Evolutionary conservation across 345 rosid species (phyloP), one percentile per base, ranked within the genome.

Genomic region (Salix suchowensis): DNA sequence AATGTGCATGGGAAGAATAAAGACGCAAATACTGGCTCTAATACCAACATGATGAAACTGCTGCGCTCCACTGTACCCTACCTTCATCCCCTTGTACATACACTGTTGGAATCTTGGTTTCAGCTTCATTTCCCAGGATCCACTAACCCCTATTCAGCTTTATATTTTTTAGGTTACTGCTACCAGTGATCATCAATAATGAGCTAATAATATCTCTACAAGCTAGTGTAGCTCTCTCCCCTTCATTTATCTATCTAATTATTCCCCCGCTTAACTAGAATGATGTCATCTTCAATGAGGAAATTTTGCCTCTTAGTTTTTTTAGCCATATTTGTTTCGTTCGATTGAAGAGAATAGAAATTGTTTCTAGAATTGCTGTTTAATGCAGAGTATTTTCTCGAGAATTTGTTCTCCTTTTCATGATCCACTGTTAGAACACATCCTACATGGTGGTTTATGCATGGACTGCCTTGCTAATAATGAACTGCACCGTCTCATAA

Each of bases 1-100:
- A 81, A 89, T 79, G 82, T 91, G 96, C 75, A 92, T 96, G 98
- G 98, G 99, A 75, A 89, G 88, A 79, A 90, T 96, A 82, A 94
- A 94, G 89, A 92, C 92, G 28, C 99, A 93, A 83, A 92, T 96
- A 79, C 79, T 96, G 79, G 91, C 98, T 60, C 86, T 94, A 4
- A 88, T 96, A 76, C 99, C 98, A 6, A 75, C 82, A 1, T 77
- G 72, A 1, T 77, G 72, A 78, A 46, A 10, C 26, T 40, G 65
- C 21, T 68, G 73, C 23, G 18, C 23, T 66, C 28, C 2, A 32
- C 14, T 52, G 14, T 13, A 16, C 60, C 52, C 48, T 23, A n/a
- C 37, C 46, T 1, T 6, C 68, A 39, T 23, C 21, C 15, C 48
- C n/a, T 12, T 79, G 82, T 83, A 69, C 16, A 83, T 81, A 83